These are phyloP conservation scores for Zizania latifolia DNA, from an alignment of 176 grass and related monocot genomes.

Conservation along the genomic window DNA sequence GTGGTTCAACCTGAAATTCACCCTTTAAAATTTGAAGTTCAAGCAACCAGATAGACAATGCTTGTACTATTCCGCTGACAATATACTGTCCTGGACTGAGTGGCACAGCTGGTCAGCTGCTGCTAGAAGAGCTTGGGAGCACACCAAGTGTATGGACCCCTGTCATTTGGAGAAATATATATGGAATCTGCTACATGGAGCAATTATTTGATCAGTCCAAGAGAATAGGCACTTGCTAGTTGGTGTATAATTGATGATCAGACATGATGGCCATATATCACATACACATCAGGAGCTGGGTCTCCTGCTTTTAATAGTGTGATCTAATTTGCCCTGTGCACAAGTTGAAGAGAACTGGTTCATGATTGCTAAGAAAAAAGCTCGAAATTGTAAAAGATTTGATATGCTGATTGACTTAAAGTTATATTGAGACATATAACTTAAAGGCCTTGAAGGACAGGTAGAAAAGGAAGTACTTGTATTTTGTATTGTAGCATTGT, in stretches of 20 bases:
- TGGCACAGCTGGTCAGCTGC: neutral
- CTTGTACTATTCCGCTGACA: neutral
- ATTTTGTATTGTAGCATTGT: neutral
- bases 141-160: neutral
- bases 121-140: neutral
- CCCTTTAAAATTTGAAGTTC: too few species aligned
- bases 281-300: neutral
- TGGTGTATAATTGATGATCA: neutral
- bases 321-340: neutral
- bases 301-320: neutral
- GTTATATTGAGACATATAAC: too few species aligned
- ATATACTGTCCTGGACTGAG: too few species aligned
- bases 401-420: neutral
- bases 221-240: neutral
- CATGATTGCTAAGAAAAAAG: neutral
- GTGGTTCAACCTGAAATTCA: too few species aligned
- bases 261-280: neutral
- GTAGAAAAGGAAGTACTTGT: neutral
- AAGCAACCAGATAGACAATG: neutral
- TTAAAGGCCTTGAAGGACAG: neutral
- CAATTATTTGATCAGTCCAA: constrained; percentile 32
- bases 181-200: neutral
- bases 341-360: neutral
- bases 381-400: neutral
- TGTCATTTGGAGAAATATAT: neutral